Evolutionary conservation across 2,329 filamentous ascomycete species (phyloP).

Genomic region (Cercospora sesami): DNA sequence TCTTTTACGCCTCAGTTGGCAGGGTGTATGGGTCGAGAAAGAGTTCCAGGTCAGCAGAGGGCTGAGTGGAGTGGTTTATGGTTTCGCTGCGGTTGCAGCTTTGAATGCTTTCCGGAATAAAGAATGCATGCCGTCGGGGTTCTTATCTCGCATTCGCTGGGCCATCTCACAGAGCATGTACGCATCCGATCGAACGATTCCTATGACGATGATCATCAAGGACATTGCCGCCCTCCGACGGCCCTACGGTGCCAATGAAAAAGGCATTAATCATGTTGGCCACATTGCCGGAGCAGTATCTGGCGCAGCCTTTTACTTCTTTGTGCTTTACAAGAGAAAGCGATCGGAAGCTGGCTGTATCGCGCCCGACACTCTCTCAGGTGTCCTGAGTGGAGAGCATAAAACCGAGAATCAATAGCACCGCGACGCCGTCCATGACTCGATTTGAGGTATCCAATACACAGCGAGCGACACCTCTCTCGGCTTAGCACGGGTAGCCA

Average conservation of each 20-base stretch:
- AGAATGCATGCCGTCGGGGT: neutral
- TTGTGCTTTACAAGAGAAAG: neutral
- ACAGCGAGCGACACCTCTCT: neutral
- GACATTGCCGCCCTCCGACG: neutral
- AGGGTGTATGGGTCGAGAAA: neutral
- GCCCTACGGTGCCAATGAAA: neutral
- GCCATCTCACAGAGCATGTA: neutral
- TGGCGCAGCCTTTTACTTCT: neutral
- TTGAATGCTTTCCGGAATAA: neutral
- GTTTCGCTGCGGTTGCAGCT: neutral
- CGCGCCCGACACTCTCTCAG: neutral
- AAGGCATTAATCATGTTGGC: neutral
- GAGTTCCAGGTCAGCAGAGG: neutral
- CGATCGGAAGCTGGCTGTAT: neutral
- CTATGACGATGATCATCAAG: neutral
- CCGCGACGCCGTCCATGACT: neutral
- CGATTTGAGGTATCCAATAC: neutral
- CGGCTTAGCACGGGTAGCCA: neutral
- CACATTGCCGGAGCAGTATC: neutral
- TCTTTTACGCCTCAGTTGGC: neutral
- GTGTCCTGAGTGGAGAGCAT: neutral
- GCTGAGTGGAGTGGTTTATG: neutral
- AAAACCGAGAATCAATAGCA: neutral
- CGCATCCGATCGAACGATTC: neutral
- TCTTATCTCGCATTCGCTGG: neutral